Percentiles rank a stretch among this genome's conserved stretches.
phyloP scores from a whole-genome alignment of 2,329 filamentous ascomycete species.

The Arachnomyces sp. region DNA sequence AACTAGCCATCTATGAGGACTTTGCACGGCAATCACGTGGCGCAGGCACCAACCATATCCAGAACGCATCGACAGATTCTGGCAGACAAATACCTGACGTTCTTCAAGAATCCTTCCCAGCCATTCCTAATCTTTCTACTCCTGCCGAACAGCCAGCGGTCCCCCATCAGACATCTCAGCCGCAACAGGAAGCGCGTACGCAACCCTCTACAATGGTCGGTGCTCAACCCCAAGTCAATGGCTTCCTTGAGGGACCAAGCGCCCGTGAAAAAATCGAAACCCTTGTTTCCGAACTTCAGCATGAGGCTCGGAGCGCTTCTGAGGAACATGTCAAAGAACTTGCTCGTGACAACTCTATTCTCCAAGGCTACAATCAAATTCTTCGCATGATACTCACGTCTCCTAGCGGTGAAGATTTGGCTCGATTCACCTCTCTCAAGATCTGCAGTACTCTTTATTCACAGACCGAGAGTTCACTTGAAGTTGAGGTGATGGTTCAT shows the following conservation, averaged over 20 bases:
- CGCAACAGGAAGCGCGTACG: constrained; percentile 38
- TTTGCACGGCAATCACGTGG: constrained; percentile 79
- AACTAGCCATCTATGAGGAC: constrained; percentile 93
- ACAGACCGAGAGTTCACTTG: constrained; percentile 47
- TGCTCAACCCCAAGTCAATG: constrained; percentile 49
- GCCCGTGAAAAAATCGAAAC: constrained; percentile 48
- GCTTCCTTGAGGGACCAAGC: constrained; percentile 50
- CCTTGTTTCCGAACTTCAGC: constrained; percentile 51
- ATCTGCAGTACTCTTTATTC: constrained; percentile 51
- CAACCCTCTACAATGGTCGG: constrained; percentile 30
- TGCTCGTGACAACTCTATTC: constrained; percentile 46
- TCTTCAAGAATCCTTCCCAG: constrained; percentile 53
- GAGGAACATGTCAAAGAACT: constrained; percentile 55
- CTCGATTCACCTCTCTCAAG: constrained; percentile 48
- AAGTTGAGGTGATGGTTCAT: constrained; percentile 57
- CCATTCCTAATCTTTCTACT: constrained; percentile 54
- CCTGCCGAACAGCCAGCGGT: constrained; percentile 56
- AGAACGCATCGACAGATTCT: constrained; percentile 50
- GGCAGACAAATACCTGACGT: constrained; percentile 56
- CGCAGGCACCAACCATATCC: constrained; percentile 46
- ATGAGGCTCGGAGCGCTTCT: constrained; percentile 47
- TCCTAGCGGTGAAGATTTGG: constrained; percentile 51
- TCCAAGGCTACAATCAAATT: constrained; percentile 52
- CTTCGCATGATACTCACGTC: constrained; percentile 46
- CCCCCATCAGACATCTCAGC: constrained; percentile 50